Evolutionary conservation across 345 rosid genomes (phyloP).

Genomic region (Rhizophora apiculata): DNA sequence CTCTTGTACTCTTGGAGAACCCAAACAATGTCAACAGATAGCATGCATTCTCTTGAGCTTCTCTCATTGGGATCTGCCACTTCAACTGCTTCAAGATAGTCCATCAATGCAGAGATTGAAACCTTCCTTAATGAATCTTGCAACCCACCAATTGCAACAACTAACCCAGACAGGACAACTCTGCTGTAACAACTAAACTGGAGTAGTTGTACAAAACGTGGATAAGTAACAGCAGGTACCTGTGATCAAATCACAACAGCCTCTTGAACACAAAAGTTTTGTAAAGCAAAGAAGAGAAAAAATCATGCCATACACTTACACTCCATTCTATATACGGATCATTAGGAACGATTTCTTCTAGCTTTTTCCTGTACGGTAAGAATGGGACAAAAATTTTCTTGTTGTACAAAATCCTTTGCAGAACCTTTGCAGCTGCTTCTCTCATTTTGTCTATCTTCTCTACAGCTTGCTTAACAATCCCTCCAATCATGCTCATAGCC

Average conservation of each 20-base stretch:
- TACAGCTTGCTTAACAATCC: constrained; percentile 77
- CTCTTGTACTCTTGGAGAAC: constrained; percentile 69
- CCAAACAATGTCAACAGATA: constrained; percentile 70
- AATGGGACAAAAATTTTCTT: constrained; percentile 47
- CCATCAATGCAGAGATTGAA: constrained; percentile 61
- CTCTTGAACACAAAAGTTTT: constrained; percentile 5
- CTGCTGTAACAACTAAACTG: constrained; percentile 62
- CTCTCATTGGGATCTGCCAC: constrained; percentile 34
- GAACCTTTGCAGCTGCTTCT: constrained; percentile 81
- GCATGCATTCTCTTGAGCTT: constrained; percentile 42
- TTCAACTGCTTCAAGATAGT: constrained; percentile 56
- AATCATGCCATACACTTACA: constrained; percentile 38
- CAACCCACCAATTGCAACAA: constrained; percentile 83
- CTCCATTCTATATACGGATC: constrained; percentile 58
- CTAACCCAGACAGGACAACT: constrained; percentile 71
- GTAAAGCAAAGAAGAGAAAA: constrained; percentile 17
- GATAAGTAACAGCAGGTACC: constrained; percentile 81
- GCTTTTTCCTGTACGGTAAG: constrained; percentile 64
- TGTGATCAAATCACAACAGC: constrained; percentile 37
- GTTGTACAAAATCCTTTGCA: constrained; percentile 69
- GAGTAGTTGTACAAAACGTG: constrained; percentile 71
- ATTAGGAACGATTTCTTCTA: constrained; percentile 66
- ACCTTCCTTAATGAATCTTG: constrained; percentile 79
- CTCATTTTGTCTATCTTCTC: constrained; percentile 95
- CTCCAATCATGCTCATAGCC: constrained; percentile 56